Base-by-base conservation (phyloP, 129 eudicot genomes). In the Saposhnikovia divaricata region DNA sequence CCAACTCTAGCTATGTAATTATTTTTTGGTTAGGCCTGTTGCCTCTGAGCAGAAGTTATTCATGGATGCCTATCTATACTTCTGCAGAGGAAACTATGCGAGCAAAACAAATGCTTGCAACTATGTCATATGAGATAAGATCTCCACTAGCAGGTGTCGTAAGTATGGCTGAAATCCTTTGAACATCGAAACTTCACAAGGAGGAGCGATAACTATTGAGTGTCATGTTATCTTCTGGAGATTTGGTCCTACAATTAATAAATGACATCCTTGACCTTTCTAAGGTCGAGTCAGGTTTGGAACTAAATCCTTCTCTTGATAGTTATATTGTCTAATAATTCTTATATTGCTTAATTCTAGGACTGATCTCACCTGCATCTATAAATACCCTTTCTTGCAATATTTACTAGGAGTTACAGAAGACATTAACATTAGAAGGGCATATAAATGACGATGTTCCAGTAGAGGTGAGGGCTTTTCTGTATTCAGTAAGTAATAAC, bases 221-320 rank as follows among this genome's bases (percentile, higher is more conserved):
- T 72, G 95, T 93, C 75, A 93, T 93, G 98, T 66, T 93, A 57
- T 93, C 98, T 72, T 91, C 98, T 42, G 98, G 98, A 37, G 98
- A 93, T 82, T 78, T 93, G 79, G 98, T 93, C 27, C 97, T 93
- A 80, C 96, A 91, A 74, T 87, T 93, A 42, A 93, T 93, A 31
- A 93, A 93, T 78, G 97, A 93, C 89, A 93, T 93, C 75, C 98
- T 93, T 66, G 98, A 93, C 77, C 96, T 91, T 83, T 93, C 98
- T 85, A 93, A 93, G 84, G 98, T 89, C 13, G 97, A 93, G 79
- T 91, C 98, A 93, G 97, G 98, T 93, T 73, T 79, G 53, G 78
- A 43, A 11, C n/a, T n/a, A n/a, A n/a, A n/a, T n/a, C n/a, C n/a
- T n/a, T n/a, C n/a, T n/a, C n/a, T n/a, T n/a, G n/a, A n/a, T n/a